Percentiles rank a stretch among this genome's conserved stretches.
Evolutionary conservation across 148 eudicot species (phyloP).

Genomic region (Fagopyrum tataricum): DNA sequence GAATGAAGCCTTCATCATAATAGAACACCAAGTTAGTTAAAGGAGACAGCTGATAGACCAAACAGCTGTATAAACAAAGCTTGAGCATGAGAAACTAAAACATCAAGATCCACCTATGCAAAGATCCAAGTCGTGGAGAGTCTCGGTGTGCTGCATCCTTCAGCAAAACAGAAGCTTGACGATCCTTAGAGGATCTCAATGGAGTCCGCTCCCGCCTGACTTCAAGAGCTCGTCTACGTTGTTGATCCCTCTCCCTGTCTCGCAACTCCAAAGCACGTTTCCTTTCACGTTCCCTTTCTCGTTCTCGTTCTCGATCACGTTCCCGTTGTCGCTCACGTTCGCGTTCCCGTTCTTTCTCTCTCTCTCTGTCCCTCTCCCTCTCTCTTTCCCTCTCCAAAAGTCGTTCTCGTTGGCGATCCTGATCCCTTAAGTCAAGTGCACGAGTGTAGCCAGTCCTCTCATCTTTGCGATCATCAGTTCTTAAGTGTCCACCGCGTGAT

Average conservation of each 20-base stretch:
- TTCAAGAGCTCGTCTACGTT: conserved; percentile 52
- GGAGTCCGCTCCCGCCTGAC: conserved; percentile 66
- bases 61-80: conserved; percentile 55
- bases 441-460: conserved; percentile 46
- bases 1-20: conserved; percentile 98
- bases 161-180: conserved; percentile 47
- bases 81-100: conserved; percentile 48
- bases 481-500: conserved; percentile 43
- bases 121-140: conserved; percentile 78
- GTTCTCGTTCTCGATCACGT: conserved; percentile 44
- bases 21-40: conserved; percentile 80
- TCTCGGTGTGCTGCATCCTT: conserved; percentile 70
- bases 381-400: conserved; percentile 67
- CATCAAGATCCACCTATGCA: conserved; percentile 78
- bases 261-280: conserved; percentile 45
- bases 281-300: conserved; percentile 31
- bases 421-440: conserved; percentile 67
- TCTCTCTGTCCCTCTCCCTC: conserved; percentile 48
- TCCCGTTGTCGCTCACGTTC: conserved; percentile 43
- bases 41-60: conserved; percentile 39
- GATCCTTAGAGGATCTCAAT: conserved; percentile 63
- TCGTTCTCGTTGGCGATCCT: conserved; percentile 61
- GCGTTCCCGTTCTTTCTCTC: conserved; percentile 40
- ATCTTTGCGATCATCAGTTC: conserved; percentile 61
- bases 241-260: conserved; percentile 63